Evolutionary conservation across 306 rosid species (phyloP).

Genomic region (Lupinus albus): DNA sequence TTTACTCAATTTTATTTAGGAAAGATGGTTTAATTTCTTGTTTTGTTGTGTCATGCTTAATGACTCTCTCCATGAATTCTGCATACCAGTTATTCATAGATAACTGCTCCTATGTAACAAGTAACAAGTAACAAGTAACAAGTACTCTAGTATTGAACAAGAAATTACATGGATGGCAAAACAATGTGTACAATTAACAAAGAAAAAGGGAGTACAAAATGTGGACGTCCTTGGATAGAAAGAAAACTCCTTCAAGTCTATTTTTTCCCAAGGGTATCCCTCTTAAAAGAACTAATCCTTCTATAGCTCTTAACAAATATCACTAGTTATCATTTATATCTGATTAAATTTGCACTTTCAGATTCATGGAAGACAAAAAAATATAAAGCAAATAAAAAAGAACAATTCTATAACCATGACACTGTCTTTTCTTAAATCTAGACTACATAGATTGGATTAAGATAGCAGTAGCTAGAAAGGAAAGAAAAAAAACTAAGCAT

Average conservation of each 20-base stretch:
- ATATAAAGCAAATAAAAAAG: background rate
- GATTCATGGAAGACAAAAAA: constrained; percentile 37
- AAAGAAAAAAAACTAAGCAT: background rate
- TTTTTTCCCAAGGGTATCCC: too few species aligned
- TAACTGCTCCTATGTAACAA: background rate
- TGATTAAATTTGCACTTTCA: constrained; percentile 61
- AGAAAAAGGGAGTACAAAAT: background rate
- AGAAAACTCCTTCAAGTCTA: constrained; percentile 21
- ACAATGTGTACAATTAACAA: background rate
- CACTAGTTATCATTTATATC: too few species aligned
- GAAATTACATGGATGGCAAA: background rate
- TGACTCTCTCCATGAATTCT: background rate
- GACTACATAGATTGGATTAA: background rate
- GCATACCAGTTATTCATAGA: background rate
- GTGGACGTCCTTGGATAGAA: constrained; percentile 30
- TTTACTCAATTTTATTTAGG: background rate
- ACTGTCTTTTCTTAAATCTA: constrained; percentile 1
- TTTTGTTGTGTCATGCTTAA: background rate
- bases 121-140: background rate
- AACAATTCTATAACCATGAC: background rate
- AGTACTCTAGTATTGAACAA: too few species aligned
- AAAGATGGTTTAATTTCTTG: background rate
- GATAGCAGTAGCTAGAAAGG: background rate
- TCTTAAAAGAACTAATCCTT: too few species aligned
- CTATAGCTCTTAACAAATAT: too few species aligned